Base-by-base conservation (phyloP, 1,139 yeast species). In the Yamadazyma blattariae region DNA sequence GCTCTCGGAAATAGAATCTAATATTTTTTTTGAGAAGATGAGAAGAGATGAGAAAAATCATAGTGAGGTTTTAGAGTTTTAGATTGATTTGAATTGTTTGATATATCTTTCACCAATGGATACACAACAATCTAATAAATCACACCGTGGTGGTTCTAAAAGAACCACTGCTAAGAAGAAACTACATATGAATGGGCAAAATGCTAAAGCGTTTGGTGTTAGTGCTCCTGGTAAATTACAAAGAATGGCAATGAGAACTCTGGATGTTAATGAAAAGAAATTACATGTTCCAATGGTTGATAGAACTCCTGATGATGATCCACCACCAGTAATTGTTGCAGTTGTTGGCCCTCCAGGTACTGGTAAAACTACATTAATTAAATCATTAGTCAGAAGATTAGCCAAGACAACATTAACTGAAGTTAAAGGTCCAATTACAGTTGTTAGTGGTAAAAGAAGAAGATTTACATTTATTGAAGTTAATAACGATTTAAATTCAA, bases 301-400 rank as follows among this genome's bases (percentile, higher is more conserved):
- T 55, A 73, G 98, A 51, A 89, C 97, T 0, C 97, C 98, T 0
- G 98, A 92, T 38, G 97, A 90, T 51, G 94, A 84, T 53, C 97
- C 98, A 1, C 97, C 98, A 25, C 98, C 98, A 36, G 84, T 92
- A 16, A 82, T 94, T 38, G 88, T 94, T 25, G 97, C 97, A 0
- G 96, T 92, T 6, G 97, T 92, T 13, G 99, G 99, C 0, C 99
- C 99, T 8, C 96, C 96, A 7, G 99, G 99, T 10, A 92, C 97
- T 1, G 99, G 99, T 45, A 94, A 94, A 57, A 79, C 97, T 14
- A 92, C 98, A 1, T 71, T 94, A 53, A 88, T 94, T 54, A 84
- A 88, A 57, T 89, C 97, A 8, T 68, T 94, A 41, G 89, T 94
- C 10, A 74, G 92, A 59, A 68, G 97, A 57, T 76, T 87, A 59